Evolutionary conservation across 257 asterid species (phyloP), one percentile per base, ranked within the genome.

Genomic region (Orobanche coerulescens): DNA sequence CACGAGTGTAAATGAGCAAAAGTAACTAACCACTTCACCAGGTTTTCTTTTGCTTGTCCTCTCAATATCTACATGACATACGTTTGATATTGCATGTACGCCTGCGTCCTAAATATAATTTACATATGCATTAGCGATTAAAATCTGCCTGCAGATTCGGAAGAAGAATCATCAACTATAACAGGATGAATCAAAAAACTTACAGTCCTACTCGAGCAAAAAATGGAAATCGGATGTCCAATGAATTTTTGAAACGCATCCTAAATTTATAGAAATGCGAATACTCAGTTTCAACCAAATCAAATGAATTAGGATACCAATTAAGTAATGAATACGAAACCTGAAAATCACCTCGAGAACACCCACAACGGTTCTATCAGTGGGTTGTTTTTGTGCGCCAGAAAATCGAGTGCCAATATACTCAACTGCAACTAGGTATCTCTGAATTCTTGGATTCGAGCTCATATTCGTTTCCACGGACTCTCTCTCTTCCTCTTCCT

Each of bases 191-290:
- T 42, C 22, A 46, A 24, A 67, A 2, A 54, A 56, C 96, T 91
- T 73, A 91, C 98, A 36, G 98, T 88, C 67, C 96, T 82, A 65
- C 97, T 88, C 2, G 96, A 85, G 76, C 97, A n/a, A n/a, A n/a
- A n/a, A n/a, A n/a, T n/a, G n/a, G n/a, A n/a, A n/a, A n/a, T n/a
- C n/a, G n/a, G n/a, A n/a, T n/a, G n/a, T n/a, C n/a, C n/a, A n/a
- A n/a, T n/a, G n/a, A n/a, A n/a, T n/a, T n/a, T n/a, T n/a, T n/a
- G n/a, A n/a, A n/a, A n/a, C n/a, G n/a, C n/a, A n/a, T n/a, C n/a
- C n/a, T n/a, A n/a, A n/a, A n/a, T n/a, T n/a, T n/a, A n/a, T n/a
- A n/a, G n/a, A n/a, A n/a, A n/a, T n/a, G n/a, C n/a, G n/a, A n/a
- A n/a, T n/a, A n/a, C n/a, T n/a, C n/a, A n/a, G n/a, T n/a, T n/a